Conservation (phyloP, 345 rosid genomes). For the Aurinia saxatilis region DNA sequence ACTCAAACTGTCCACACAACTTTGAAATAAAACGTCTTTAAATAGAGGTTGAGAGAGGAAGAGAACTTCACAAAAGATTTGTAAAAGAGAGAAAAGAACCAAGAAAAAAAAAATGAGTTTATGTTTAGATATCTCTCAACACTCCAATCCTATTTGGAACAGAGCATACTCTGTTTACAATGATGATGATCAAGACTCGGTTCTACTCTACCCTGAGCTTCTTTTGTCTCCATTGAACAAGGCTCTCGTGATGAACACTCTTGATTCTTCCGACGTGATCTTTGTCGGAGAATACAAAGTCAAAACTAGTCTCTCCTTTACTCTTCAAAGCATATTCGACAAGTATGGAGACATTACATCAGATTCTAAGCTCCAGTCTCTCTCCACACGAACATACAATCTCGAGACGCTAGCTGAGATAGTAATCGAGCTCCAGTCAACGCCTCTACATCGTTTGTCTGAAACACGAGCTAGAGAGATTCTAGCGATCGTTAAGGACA, state of each 20-base stretch:
- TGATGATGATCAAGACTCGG: not conserved
- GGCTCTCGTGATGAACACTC: constrained; percentile 1
- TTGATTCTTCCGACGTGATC: not conserved
- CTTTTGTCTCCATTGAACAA: constrained; percentile 11
- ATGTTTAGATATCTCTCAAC: constrained; percentile 11
- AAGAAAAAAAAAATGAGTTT: constrained; percentile 4
- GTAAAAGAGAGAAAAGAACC: no score
- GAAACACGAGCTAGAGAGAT: constrained; percentile 12
- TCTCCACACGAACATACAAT: constrained; percentile 17
- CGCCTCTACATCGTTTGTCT: not conserved
- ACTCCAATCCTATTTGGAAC: constrained; percentile 7
- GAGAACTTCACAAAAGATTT: no score
- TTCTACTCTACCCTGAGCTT: constrained; percentile 22
- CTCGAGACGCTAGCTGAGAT: constrained; percentile 18
- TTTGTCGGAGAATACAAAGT: constrained; percentile 16
- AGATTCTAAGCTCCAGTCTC: constrained; percentile 14
- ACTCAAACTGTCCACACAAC: not conserved
- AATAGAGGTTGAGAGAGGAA: not conserved
- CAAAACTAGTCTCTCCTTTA: constrained; percentile 17
- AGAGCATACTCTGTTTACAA: constrained; percentile 4
- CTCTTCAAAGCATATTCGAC: constrained; percentile 19
- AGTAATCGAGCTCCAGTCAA: constrained; percentile 16
- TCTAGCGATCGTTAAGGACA: constrained; percentile 19
- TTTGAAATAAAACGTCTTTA: not conserved
- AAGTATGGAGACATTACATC: constrained; percentile 23